These are phyloP conservation scores for Spathaspora sp. DNA, from an alignment of 1,139 yeast genomes.

Conservation along the genomic window DNA sequence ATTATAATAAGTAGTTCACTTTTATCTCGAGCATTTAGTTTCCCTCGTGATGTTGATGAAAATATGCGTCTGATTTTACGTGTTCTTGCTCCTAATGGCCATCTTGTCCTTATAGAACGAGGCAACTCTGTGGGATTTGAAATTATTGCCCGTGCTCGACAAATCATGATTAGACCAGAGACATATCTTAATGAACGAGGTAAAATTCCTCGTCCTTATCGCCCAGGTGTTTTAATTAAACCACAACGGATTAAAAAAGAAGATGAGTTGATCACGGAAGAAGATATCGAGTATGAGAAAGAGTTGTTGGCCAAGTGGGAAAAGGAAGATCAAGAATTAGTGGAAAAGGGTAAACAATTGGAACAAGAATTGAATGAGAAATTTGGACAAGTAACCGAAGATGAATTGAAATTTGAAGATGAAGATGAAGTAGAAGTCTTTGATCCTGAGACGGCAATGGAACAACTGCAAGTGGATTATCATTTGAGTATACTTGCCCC, in stretches of 20 bases:
- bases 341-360: slow-evolving; percentile 12
- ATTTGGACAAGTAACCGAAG: slow-evolving; percentile 41
- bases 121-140: slow-evolving; percentile 93
- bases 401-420: slow-evolving; percentile 50
- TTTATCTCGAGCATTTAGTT: slow-evolving; percentile 55
- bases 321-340: slow-evolving; percentile 16
- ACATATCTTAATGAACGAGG: slow-evolving; percentile 53
- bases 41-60: slow-evolving; percentile 73
- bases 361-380: slow-evolving; percentile 20
- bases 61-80: slow-evolving; percentile 61
- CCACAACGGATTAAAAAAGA: slow-evolving; percentile 40
- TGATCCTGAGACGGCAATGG: slow-evolving; percentile 14
- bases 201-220: slow-evolving; percentile 72
- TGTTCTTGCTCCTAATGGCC: slow-evolving; percentile 74
- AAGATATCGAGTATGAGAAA: slow-evolving; percentile 33
- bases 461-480: slow-evolving; percentile 41
- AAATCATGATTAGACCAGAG: slow-evolving; percentile 83
- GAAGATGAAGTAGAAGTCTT: slow-evolving; percentile 42
- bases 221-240: slow-evolving; percentile 48
- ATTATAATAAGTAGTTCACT: slow-evolving; percentile 86
- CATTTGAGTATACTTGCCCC: slow-evolving; percentile 78
- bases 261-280: slow-evolving; percentile 37
- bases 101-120: slow-evolving; percentile 74
- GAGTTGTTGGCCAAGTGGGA: slow-evolving; percentile 29
- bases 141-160: slow-evolving; percentile 85